Evolutionary conservation across 1,139 yeast species (phyloP), one percentile per base, ranked within the genome.

Genomic region (Kazachstania sp.): DNA sequence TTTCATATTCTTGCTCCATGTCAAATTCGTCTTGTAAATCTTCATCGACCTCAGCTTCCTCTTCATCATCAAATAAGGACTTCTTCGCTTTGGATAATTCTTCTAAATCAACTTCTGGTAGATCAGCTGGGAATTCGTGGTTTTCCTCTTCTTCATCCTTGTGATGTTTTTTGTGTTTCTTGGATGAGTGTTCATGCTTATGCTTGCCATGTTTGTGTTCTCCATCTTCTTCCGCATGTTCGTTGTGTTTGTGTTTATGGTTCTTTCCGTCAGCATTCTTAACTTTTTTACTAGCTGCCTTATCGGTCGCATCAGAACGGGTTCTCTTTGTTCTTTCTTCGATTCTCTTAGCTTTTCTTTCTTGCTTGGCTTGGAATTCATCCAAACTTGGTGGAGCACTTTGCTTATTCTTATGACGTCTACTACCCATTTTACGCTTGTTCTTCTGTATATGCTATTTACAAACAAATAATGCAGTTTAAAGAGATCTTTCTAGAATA

Each of bases 351-450:
- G 36, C 73, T 56, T 71, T 74, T 60, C 73, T 77, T 41, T 73
- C 76, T 57, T 78, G 81, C 50, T 67, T 72, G 13, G 78, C 78
- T 55, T 81, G 79, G 64, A 88, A 82, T 61, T 88, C 95, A 41
- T 88, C 97, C 54, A 81, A 73, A 12, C 86, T 64, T 39, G 96
- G 96, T 56, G 97, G 97, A 50, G 77, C 85, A 32, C 86, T 90
- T 71, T 88, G 97, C 74, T 86, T 88, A 63, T 85, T 83, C 71
- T 83, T 86, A 51, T 87, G 85, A 73, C 86, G 83, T 78, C 95
- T 83, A 53, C 67, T 67, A 66, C 96, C 97, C 96, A 87, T 87
- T 50, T 11, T 39, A 15, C 2, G 18, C 28, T 23, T 7, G 8
- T 23, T 23, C 8, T 7, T 23, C 8, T 23, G 15, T 30, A 30